phyloP scores from a whole-genome alignment of 345 rosid species.

The Clarkia xantiana region DNA sequence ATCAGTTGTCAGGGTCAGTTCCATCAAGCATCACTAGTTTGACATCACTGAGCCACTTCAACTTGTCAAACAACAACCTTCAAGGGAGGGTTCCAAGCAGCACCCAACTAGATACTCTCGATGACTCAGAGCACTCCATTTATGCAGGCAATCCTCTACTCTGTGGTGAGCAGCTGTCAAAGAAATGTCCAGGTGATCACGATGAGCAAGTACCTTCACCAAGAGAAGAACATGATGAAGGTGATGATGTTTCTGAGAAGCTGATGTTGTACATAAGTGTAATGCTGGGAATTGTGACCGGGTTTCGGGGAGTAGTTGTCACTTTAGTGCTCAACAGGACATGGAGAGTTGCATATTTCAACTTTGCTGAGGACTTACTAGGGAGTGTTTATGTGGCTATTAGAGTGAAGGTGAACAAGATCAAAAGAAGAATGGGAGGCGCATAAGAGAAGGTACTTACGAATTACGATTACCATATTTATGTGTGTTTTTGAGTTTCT shows the following conservation, averaged over 20 bases:
- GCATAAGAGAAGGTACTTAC: too few species aligned
- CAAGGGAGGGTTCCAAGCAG: background rate
- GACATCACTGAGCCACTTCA: background rate
- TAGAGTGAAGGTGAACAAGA: too few species aligned
- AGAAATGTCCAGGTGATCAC: background rate
- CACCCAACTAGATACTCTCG: background rate
- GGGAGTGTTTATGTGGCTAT: too few species aligned
- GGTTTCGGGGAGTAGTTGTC: too few species aligned
- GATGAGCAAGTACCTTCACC: background rate
- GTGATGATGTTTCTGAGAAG: background rate
- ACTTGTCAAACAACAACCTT: constrained; percentile 1
- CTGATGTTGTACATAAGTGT: too few species aligned
- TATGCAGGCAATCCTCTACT: background rate
- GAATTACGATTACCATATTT: too few species aligned
- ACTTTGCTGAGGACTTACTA: too few species aligned
- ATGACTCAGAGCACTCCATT: background rate
- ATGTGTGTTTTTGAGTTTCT: too few species aligned
- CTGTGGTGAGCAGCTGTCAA: constrained; percentile 4
- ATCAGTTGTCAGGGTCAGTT: background rate
- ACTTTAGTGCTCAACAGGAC: too few species aligned
- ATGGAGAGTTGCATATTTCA: too few species aligned
- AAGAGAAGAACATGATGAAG: background rate
- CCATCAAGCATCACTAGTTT: background rate
- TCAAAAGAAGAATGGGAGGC: too few species aligned
- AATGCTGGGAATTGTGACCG: too few species aligned